A percentile compares a stretch with the other conserved stretches of the same genome.
These are phyloP conservation scores for Artemisia argyi DNA, from an alignment of 129 eudicot species.

Conservation along the genomic window DNA sequence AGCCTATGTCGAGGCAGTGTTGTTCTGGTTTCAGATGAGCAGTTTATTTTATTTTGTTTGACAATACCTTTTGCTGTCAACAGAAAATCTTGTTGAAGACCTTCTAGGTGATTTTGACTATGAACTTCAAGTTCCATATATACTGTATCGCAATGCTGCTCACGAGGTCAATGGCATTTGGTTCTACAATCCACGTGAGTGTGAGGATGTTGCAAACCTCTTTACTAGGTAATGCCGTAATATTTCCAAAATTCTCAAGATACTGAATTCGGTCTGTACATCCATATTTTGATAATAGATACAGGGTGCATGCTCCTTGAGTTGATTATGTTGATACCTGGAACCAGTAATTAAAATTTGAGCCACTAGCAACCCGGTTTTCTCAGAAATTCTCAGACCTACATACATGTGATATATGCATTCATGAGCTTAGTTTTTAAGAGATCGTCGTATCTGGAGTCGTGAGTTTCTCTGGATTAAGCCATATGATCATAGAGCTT, in stretches of 20 bases:
- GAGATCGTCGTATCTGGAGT: no score
- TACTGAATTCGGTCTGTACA: background rate
- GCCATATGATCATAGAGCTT: no score
- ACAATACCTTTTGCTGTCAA: conserved; percentile 5
- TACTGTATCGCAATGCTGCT: conserved; percentile 76
- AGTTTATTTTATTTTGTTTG: background rate
- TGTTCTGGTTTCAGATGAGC: background rate
- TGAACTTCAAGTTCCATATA: conserved; percentile 84
- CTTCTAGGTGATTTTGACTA: conserved; percentile 87
- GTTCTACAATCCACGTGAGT: conserved; percentile 81
- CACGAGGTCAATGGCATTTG: conserved; percentile 90
- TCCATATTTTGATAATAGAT: background rate
- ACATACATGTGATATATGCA: no score
- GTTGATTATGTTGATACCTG: background rate
- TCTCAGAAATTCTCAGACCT: background rate
- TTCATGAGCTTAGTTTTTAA: no score
- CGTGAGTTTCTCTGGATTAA: no score
- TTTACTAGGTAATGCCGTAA: conserved; percentile 87
- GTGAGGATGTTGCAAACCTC: conserved; percentile 88
- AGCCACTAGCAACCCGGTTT: conserved; percentile 2
- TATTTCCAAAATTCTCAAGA: background rate
- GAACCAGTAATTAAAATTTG: background rate
- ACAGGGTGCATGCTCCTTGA: background rate
- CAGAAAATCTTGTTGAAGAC: conserved; percentile 91
- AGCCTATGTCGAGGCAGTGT: no score